Evolutionary conservation across 1,284 basidiomycete genomes (phyloP), one percentile per base, ranked within the genome.

Genomic region (Exobasidium cylindrosporum): DNA sequence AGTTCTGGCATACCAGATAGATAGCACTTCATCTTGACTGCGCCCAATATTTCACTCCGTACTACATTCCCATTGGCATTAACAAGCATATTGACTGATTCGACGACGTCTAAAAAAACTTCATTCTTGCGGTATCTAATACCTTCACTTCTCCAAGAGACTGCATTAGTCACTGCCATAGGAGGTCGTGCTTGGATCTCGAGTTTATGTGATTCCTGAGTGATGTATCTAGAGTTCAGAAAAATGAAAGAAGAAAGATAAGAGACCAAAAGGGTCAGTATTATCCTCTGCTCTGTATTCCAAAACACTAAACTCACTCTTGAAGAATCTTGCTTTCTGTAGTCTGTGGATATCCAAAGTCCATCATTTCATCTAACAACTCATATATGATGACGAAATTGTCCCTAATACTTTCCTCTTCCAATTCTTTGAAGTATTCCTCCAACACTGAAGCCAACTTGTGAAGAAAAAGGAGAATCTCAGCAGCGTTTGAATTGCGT

Each of bases 21-120:
- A 81, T 97, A 98, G 81, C 95, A 98, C 82, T 98, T 98, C 95
- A 98, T 97, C 85, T 99, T 97, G 78, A 99, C 86, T 0, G 94
- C 92, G 7, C 96, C 96, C 1, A 98, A 83, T 71, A 98, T 98
- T 82, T 99, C 96, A 47, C 92, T 95, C 53, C 96, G 88, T 14
- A 98, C 92, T 44, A 98, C 96, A 74, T 95, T 96, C 45, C 96
- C 96, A 69, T 91, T 91, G 2, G 95, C 89, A 77, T 97, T 98
- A 54, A 97, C 93, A 52, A 98, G 86, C 77, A 98, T 84, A 80
- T 98, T 98, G 74, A 98, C 94, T 66, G 89, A 92, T 83, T 98
- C 96, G 60, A 98, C 89, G 17, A 99, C 96, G 80, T 98, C 96
- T 77, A 99, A 83, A 85, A 99, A 99, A 28, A 98, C 96, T 80